Evolutionary conservation across 768 basidiomycete genomes (phyloP).

Genomic region (Rickenella mellea): DNA sequence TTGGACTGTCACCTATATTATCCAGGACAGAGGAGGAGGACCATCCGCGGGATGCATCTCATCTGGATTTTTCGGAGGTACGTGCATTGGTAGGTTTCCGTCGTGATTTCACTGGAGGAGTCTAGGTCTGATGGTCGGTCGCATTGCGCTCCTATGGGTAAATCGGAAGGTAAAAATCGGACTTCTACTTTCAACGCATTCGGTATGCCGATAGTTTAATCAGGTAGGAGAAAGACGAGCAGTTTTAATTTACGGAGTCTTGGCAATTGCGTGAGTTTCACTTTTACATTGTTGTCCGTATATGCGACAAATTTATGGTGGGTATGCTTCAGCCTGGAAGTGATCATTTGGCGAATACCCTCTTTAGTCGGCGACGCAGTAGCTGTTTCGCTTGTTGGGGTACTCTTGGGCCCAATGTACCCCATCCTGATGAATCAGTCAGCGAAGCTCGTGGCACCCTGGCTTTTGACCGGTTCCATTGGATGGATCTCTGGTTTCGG

Average conservation of each 20-base stretch:
- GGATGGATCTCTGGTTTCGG: conserved; percentile 36
- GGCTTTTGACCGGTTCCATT: conserved; percentile 51
- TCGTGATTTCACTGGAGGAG: no score
- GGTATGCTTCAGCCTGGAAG: conserved; percentile 37
- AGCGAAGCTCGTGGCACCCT: conserved; percentile 56
- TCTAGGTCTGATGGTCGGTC: conserved; percentile 23
- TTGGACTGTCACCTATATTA: conserved; percentile 47
- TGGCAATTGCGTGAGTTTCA: conserved; percentile 13
- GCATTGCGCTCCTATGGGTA: conserved; percentile 25
- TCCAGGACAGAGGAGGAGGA: conserved; percentile 35
- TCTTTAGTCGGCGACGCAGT: conserved; percentile 46
- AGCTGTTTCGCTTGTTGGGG: conserved; percentile 43
- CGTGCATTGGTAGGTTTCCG: conserved; percentile 7
- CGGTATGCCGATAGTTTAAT: no score
- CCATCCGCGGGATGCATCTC: conserved; percentile 39
- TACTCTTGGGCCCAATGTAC: conserved; percentile 43
- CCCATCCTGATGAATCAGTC: conserved; percentile 61
- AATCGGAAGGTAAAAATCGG: conserved; percentile 10
- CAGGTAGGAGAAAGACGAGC: conserved; percentile 21
- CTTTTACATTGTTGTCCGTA: background rate
- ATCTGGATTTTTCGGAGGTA: conserved; percentile 38
- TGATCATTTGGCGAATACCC: conserved; percentile 50
- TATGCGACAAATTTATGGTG: background rate
- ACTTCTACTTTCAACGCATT: background rate
- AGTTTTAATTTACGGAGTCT: conserved; percentile 25